Conservation (phyloP, 306 rosid species). For the Prunus padus region DNA sequence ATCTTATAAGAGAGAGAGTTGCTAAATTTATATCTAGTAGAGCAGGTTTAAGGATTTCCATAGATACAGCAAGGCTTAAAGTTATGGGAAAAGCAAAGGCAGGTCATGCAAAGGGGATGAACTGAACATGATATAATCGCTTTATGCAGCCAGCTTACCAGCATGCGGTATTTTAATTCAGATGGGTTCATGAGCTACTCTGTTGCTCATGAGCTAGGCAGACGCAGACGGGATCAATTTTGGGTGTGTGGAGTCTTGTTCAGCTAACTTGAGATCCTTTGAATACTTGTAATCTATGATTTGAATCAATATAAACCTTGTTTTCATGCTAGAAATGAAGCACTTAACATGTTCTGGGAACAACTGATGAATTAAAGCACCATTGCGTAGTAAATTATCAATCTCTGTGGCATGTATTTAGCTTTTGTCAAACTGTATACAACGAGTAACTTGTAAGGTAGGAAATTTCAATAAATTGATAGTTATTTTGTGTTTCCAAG, state of each 20-base stretch:
- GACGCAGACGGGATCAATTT: background rate
- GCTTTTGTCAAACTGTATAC: background rate
- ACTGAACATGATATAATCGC: background rate
- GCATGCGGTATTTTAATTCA: background rate
- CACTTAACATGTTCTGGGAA: background rate
- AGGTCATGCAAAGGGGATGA: background rate
- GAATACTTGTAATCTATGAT: background rate
- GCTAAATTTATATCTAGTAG: background rate
- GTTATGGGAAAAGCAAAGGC: background rate
- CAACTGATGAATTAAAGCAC: background rate
- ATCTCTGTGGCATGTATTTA: background rate
- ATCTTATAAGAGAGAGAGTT: background rate
- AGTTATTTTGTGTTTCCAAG: background rate
- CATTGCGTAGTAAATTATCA: background rate
- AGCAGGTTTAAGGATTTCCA: background rate
- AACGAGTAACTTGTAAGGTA: background rate
- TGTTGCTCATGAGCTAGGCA: background rate
- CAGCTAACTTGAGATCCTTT: background rate
- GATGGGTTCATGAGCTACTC: background rate
- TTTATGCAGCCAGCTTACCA: background rate
- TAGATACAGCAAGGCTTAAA: background rate
- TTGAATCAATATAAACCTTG: too few relatives aligned
- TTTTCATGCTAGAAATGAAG: too few relatives aligned
- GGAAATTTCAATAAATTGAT: background rate
- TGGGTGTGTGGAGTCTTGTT: background rate